Percentiles rank a stretch among this genome's conserved stretches.
These are phyloP conservation scores for Cladosporium sp. DNA, from an alignment of 2,329 filamentous ascomycete species.

Conservation along the genomic window DNA sequence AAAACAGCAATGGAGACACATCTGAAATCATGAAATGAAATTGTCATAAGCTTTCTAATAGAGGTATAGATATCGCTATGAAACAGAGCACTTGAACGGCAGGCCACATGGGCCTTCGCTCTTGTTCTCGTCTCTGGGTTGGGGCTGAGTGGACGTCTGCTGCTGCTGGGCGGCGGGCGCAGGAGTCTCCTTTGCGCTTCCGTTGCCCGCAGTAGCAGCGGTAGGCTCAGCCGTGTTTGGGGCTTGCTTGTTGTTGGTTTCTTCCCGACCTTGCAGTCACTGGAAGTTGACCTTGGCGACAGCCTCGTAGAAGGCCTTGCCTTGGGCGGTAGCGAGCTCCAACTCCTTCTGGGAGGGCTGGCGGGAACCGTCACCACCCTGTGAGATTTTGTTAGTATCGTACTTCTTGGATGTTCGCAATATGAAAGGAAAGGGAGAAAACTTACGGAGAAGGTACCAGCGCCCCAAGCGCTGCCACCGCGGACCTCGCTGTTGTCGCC, in stretches of 20 bases:
- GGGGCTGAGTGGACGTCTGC: slow-evolving; percentile 33
- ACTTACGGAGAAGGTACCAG: slow-evolving; percentile 77
- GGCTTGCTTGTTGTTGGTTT: slow-evolving; percentile 31
- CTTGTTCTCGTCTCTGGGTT: slow-evolving; percentile 46
- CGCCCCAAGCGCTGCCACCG: slow-evolving; percentile 89
- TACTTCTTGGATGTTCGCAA: background rate
- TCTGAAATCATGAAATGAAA: too few species aligned
- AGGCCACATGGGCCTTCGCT: slow-evolving; percentile 74
- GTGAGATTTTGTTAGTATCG: background rate
- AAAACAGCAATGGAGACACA: too few species aligned
- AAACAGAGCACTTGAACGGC: slow-evolving; percentile 70
- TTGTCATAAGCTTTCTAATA: slow-evolving; percentile 7
- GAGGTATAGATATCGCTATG: slow-evolving; percentile 43
- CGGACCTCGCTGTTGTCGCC: slow-evolving; percentile 75
- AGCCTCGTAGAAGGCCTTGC: slow-evolving; percentile 77
- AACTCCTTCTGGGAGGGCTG: slow-evolving; percentile 76
- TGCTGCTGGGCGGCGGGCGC: slow-evolving; percentile 25
- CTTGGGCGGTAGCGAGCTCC: slow-evolving; percentile 77
- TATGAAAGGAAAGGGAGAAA: background rate
- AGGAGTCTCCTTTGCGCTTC: slow-evolving; percentile 15
- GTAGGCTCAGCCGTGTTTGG: background rate
- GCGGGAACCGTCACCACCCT: slow-evolving; percentile 71
- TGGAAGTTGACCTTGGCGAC: slow-evolving; percentile 67
- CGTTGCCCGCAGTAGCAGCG: slow-evolving; percentile 13
- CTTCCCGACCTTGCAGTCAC: slow-evolving; percentile 79